Evolutionary conservation across 495 filamentous ascomycete species (phyloP), one percentile per base, ranked within the genome.

Genomic region (Neurospora pannonica): DNA sequence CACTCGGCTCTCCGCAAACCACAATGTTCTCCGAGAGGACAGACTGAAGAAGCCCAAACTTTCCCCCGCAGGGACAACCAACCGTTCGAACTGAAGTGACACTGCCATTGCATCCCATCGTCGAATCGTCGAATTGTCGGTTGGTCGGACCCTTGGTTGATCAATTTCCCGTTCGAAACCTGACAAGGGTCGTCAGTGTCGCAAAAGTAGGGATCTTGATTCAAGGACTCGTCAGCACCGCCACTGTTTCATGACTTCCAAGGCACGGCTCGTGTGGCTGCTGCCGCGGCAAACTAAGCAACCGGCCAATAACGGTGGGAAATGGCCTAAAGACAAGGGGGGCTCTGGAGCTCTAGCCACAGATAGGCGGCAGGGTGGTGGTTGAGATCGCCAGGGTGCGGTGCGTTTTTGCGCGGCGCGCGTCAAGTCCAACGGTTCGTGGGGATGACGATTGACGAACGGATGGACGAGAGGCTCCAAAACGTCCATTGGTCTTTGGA

Each of bases 221-320:
- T 39, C 36, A 34, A 13, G 70, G 70, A 60, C 37, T 72, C 76
- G 74, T 74, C 74, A 73, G 76, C 78, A 79, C 74, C 78, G 74
- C 74, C 75, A 79, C 77, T 71, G 75, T 78, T 78, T 79, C 77
- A 80, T 70, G 17, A 62, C 60, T 37, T 67, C 38, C 28, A 19
- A 38, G 31, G 31, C n/a, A 21, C 31, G 71, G 15, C 37, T 69
- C 5, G 10, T 31, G 37, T 36, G 40, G 71, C 40, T 36, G 42
- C 71, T 69, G n/a, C 28, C 71, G 42, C 71, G 34, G 38, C 19
- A 42, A 69, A 19, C 5, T 21, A 5, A 9, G 28, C 4, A 43
- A 15, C 13, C 8, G 54, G 15, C 54, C 24, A 62, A 62, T 62
- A 9, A n/a, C 13, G n/a, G 21, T n/a, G 5, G 5, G 0, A 42